Evolutionary conservation across 768 basidiomycete species (phyloP).

Genomic region (Phaeotremella fagi): DNA sequence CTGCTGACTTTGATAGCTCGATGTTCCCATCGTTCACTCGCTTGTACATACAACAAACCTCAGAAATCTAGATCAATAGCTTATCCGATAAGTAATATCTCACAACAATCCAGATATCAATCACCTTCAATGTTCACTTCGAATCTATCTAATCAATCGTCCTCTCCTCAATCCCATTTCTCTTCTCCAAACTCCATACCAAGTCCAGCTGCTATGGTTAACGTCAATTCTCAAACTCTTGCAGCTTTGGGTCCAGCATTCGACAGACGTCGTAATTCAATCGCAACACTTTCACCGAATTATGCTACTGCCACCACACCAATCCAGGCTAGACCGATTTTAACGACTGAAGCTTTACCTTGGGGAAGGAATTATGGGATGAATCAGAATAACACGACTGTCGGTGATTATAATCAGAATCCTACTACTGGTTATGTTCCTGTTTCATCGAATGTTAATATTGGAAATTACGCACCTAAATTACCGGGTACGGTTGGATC

Average conservation of each 20-base stretch:
- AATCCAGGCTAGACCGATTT: neutral
- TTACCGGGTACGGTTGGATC: neutral
- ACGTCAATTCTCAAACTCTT: neutral
- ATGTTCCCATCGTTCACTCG: conserved; percentile 29
- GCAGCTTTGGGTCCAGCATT: neutral
- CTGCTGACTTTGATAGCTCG: conserved; percentile 16
- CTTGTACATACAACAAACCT: conserved; percentile 35
- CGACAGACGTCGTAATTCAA: neutral
- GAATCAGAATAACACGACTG: neutral
- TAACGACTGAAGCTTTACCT: neutral
- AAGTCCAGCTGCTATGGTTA: conserved; percentile 15
- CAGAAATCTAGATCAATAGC: conserved; percentile 19
- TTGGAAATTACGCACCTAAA: neutral
- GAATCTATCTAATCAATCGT: neutral
- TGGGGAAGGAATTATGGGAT: neutral
- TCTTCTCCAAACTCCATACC: conserved; percentile 23
- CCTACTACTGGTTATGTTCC: neutral
- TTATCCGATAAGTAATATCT: neutral
- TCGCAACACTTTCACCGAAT: neutral
- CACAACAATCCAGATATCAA: conserved; percentile 1
- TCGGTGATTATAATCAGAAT: neutral
- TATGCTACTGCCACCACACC: neutral
- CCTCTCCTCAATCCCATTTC: conserved; percentile 27
- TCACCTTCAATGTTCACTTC: neutral
- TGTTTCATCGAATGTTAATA: neutral